A percentile compares a stretch with the other conserved stretches of the same genome.
phyloP scores from a whole-genome alignment of 768 basidiomycete species.

The Boletus rubroflammeus region DNA sequence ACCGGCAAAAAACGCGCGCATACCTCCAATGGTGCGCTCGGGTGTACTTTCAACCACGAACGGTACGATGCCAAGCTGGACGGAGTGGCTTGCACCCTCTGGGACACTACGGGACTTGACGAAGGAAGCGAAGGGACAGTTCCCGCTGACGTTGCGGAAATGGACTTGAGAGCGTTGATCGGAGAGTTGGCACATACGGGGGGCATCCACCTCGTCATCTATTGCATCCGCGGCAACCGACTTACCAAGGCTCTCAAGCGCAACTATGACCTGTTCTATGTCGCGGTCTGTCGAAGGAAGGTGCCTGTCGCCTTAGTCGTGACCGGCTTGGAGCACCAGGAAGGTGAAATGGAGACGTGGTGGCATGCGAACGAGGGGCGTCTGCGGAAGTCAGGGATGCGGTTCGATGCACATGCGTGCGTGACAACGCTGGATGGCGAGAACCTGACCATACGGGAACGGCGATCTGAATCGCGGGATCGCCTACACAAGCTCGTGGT shows the following conservation, averaged over 20 bases:
- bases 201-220: slow-evolving; percentile 8
- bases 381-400: slow-evolving; percentile 27
- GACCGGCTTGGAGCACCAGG: slow-evolving; percentile 33
- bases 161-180: neutral
- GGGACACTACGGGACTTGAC: slow-evolving; percentile 9
- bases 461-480: neutral
- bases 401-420: slow-evolving; percentile 22
- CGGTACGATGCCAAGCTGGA: neutral
- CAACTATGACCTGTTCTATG: slow-evolving; percentile 34
- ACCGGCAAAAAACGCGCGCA: neutral
- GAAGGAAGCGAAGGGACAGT: slow-evolving; percentile 7
- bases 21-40: neutral
- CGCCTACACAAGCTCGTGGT: neutral
- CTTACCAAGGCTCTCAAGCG: slow-evolving; percentile 14
- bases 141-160: slow-evolving; percentile 3
- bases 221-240: slow-evolving; percentile 2
- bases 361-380: slow-evolving; percentile 24
- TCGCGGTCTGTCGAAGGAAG: slow-evolving; percentile 30
- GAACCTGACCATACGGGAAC: neutral
- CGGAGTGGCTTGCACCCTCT: neutral
- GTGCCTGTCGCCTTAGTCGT: slow-evolving; percentile 37
- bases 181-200: neutral
- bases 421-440: slow-evolving; percentile 5
- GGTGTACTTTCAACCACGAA: slow-evolving; percentile 3
- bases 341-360: slow-evolving; percentile 23